These are phyloP conservation scores for Halophytophthora batemanensis DNA, from an alignment of 352 stramenopile species.

Conservation along the genomic window DNA sequence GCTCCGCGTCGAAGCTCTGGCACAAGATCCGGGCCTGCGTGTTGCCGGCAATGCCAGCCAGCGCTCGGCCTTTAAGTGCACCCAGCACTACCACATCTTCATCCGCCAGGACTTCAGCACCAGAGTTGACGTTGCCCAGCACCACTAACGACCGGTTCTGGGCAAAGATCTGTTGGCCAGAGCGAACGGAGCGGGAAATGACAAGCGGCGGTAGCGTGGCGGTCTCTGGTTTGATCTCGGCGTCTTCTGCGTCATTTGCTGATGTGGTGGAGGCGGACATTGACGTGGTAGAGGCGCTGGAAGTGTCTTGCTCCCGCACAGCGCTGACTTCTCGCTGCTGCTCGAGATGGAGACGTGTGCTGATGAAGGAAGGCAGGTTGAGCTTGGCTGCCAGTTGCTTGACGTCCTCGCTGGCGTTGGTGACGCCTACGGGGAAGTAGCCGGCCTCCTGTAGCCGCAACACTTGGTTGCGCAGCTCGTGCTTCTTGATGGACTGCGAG, in stretches of 20 bases:
- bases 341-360: slow-evolving; percentile 44
- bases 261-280: background rate
- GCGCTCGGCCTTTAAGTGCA: slow-evolving; percentile 75
- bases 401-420: slow-evolving; percentile 83
- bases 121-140: slow-evolving; percentile 83
- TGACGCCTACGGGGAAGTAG: slow-evolving; percentile 73
- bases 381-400: slow-evolving; percentile 62
- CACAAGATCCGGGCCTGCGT: slow-evolving; percentile 59
- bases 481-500: slow-evolving; percentile 73
- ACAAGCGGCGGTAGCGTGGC: slow-evolving; percentile 50
- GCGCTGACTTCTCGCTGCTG: slow-evolving; percentile 8
- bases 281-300: slow-evolving; percentile 1
- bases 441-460: slow-evolving; percentile 54
- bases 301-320: background rate
- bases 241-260: slow-evolving; percentile 10
- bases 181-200: slow-evolving; percentile 70
- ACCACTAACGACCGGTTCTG: slow-evolving; percentile 81
- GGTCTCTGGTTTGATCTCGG: background rate
- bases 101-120: slow-evolving; percentile 85
- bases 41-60: slow-evolving; percentile 83
- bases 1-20: slow-evolving; percentile 85
- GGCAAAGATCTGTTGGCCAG: slow-evolving; percentile 86
- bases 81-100: slow-evolving; percentile 84
- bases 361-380: slow-evolving; percentile 75
- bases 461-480: slow-evolving; percentile 66